Percentiles rank a stretch among this genome's conserved stretches.
These are phyloP conservation scores for Dioscorea dumetorum DNA, from an alignment of 106 monocot species.

Conservation along the genomic window DNA sequence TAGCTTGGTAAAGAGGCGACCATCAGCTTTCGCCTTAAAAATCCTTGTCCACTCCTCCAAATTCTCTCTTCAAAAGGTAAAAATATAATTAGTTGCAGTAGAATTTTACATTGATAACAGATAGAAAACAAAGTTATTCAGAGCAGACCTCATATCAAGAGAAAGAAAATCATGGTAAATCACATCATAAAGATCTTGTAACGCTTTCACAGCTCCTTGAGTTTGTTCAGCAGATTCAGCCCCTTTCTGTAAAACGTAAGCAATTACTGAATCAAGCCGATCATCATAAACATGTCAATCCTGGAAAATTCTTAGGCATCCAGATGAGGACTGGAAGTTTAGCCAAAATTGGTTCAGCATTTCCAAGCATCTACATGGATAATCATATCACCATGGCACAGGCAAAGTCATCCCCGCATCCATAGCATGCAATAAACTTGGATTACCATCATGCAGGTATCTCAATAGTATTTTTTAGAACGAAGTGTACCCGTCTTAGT, in stretches of 20 bases:
- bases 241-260: constrained; percentile 36
- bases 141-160: constrained; percentile 63
- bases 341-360: no score
- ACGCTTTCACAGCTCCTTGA: constrained; percentile 75
- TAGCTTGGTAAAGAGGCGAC: constrained; percentile 68
- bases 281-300: background rate
- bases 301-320: no score
- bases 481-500: no score
- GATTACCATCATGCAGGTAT: no score
- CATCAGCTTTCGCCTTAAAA: constrained; percentile 57
- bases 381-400: no score
- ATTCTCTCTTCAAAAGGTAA: constrained; percentile 32
- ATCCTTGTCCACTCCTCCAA: constrained; percentile 56
- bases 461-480: no score
- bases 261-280: background rate
- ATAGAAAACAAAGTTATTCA: background rate
- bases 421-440: no score
- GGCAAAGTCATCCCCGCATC: no score
- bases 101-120: background rate
- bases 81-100: background rate
- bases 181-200: constrained; percentile 92
- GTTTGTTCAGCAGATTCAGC: constrained; percentile 44
- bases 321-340: no score
- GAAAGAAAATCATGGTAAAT: constrained; percentile 72
- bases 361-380: no score